Base-by-base conservation (phyloP, 805 yeast genomes). In the Yarrowia yakushimensis region DNA sequence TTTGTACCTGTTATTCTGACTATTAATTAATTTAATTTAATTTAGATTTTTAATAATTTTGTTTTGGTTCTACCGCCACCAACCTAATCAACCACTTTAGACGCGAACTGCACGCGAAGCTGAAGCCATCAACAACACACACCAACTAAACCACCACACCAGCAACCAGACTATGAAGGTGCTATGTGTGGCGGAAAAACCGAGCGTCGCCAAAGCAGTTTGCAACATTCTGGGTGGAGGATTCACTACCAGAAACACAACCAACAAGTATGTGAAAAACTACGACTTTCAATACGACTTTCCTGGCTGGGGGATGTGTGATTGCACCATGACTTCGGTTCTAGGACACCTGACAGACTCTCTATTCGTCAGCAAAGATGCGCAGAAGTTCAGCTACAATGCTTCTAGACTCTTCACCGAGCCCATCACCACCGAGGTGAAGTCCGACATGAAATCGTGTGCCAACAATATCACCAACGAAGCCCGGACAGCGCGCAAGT, bases 111-210 rank as follows among this genome's bases (percentile, higher is more conserved):
- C n/a, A 43, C 50, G 50, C 50, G 50, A 27, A 13, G n/a, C 10
- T 36, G n/a, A 36, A 31, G 34, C 15, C 17, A 15, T 5, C 8
- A 31, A 31, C 8, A 31, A 31, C n/a, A 15, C 34, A 30, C 11
- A 27, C 33, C 33, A 12, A 5, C 33, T 11, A 12, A 30, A 11
- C 15, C 33, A 10, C 33, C 33, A 30, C 33, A 10, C 15, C 33
- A 4, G 4, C 18, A 20, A 7, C 23, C 17, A 20, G 10, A 17
- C 25, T 25, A 87, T 89, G 94, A 85, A 77, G 67, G 83, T 94
- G 4, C 82, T 94, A 52, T 93, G 97, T 75, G 97, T 94, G 63
- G 99, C 99, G 1, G 99, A 94, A 76, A 94, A 94, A 75, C 96
- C 96, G 63, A 89, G 97, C 1, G 94, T 94, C 54, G 96, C 97